Percentiles rank a stretch among this genome's conserved stretches.
These are phyloP conservation scores for Jasminum sambac DNA, from an alignment of 257 asterid genomes.

Conservation along the genomic window DNA sequence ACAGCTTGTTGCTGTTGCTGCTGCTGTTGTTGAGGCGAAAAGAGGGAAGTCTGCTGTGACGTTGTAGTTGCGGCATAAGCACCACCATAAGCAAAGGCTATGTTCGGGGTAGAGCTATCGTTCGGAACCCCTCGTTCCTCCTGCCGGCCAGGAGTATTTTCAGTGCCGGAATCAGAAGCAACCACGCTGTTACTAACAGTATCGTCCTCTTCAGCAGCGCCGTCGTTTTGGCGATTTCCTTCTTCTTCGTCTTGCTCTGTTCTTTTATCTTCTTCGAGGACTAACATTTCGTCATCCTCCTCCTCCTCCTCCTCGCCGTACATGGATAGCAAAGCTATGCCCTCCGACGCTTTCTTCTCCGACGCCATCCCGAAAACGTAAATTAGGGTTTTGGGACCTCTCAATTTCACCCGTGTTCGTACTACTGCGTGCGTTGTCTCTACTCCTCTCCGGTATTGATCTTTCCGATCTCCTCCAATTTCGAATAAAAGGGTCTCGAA, in stretches of 20 bases:
- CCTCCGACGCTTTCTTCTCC: constrained; percentile 76
- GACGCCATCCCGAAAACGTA: constrained; percentile 52
- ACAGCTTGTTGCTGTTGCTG: constrained; percentile 22
- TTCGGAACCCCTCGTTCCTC: constrained; percentile 37
- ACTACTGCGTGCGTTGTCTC: neutral
- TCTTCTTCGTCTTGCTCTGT: constrained; percentile 29
- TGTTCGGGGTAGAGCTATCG: constrained; percentile 39
- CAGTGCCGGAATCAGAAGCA: constrained; percentile 32
- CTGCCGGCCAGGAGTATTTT: constrained; percentile 29
- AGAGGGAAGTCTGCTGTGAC: constrained; percentile 37
- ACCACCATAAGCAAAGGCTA: constrained; percentile 31
- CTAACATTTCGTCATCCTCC: constrained; percentile 74
- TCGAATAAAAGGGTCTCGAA: neutral
- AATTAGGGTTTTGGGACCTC: constrained; percentile 11
- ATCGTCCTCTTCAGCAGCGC: constrained; percentile 24
- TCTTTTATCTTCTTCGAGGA: constrained; percentile 36
- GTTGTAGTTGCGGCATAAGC: constrained; percentile 43
- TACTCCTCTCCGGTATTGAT: neutral
- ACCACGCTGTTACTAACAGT: constrained; percentile 13
- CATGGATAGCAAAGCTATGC: constrained; percentile 84
- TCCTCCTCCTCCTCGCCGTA: constrained; percentile 75
- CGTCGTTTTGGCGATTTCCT: constrained; percentile 25
- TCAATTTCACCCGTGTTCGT: neutral
- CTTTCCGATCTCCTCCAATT: neutral
- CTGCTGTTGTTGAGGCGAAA: constrained; percentile 46